These are phyloP conservation scores for Physcomitrellopsis africana DNA, from an alignment of 225 moss, liverwort and hornwort genomes.

Conservation along the genomic window DNA sequence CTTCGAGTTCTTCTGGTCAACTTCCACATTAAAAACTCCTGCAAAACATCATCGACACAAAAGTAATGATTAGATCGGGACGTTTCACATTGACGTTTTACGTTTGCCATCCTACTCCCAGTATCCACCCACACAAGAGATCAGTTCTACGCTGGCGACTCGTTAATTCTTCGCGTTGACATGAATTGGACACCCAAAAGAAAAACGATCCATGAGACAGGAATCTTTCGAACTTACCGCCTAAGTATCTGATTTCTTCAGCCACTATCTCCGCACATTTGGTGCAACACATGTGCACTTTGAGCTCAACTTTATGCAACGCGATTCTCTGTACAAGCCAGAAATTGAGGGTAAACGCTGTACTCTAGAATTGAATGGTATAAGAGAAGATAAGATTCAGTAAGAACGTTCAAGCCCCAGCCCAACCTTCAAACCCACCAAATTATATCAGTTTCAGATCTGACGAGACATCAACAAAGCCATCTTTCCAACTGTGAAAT, in stretches of 20 bases:
- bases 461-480: background rate
- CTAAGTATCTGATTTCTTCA: slow-evolving; percentile 46
- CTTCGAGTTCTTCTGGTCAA: slow-evolving; percentile 41
- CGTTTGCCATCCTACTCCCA: no score
- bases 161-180: no score
- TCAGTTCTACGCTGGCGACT: no score
- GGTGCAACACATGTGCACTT: slow-evolving; percentile 57
- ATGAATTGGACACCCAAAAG: background rate
- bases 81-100: no score
- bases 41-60: slow-evolving; percentile 19
- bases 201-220: background rate
- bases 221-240: slow-evolving; percentile 29
- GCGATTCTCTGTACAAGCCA: slow-evolving; percentile 45
- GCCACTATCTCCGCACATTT: slow-evolving; percentile 58
- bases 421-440: background rate
- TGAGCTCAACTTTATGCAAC: slow-evolving; percentile 52
- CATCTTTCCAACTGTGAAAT: background rate
- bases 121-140: no score
- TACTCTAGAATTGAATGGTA: no score
- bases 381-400: background rate
- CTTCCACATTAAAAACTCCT: slow-evolving; percentile 51
- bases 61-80: background rate
- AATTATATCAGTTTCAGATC: no score
- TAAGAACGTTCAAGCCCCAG: background rate
- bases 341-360: background rate